These are phyloP conservation scores for Tetragonia tetragonoides DNA, from an alignment of 148 eudicot genomes.

Conservation along the genomic window DNA sequence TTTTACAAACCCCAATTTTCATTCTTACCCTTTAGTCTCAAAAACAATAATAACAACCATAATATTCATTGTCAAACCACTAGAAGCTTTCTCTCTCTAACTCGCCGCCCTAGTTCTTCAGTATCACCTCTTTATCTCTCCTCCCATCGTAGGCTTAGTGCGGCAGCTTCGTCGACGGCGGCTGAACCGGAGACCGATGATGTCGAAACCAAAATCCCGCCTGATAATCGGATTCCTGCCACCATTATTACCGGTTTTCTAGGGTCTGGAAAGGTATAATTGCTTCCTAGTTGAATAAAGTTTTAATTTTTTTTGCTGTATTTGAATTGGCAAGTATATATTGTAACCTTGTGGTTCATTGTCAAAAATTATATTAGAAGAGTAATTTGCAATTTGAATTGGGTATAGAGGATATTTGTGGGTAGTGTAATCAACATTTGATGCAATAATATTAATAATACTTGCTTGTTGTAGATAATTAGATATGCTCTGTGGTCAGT, in stretches of 20 bases:
- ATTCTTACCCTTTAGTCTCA: conserved; percentile 19
- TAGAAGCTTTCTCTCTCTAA: background rate
- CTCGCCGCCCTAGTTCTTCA: background rate
- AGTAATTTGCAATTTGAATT: background rate
- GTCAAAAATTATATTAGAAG: background rate
- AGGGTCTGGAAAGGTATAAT: conserved; percentile 82
- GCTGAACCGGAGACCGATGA: conserved; percentile 47
- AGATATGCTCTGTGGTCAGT: too few species aligned
- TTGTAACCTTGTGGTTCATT: background rate
- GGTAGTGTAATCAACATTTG: background rate
- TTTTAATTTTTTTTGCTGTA: background rate
- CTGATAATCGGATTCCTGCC: conserved; percentile 89
- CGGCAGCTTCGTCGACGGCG: conserved; percentile 32
- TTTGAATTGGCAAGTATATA: background rate
- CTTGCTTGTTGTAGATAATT: too few species aligned
- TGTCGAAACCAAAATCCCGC: conserved; percentile 59
- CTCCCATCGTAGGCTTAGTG: conserved; percentile 29
- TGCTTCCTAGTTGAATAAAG: background rate
- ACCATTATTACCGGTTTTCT: conserved; percentile 93
- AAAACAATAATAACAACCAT: background rate
- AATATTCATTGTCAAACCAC: background rate
- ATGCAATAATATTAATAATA: too few species aligned
- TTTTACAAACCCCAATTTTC: conserved; percentile 17
- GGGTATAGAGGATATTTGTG: background rate
- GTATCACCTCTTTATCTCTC: conserved; percentile 8